Base-by-base conservation (phyloP, 2,329 filamentous ascomycete species). In the Fusarium nanum region DNA sequence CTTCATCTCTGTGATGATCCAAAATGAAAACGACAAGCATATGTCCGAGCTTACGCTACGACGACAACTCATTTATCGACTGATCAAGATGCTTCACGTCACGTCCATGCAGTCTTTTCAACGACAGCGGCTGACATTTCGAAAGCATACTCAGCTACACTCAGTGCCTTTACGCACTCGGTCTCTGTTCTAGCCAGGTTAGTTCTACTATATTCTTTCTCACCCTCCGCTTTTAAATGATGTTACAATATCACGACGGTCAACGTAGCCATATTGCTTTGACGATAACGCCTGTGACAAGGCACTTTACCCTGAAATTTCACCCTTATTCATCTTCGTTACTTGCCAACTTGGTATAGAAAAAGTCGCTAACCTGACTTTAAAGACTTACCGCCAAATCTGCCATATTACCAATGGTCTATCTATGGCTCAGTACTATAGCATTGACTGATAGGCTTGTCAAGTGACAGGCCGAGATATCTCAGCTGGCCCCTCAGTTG, bases 11-110 rank as follows among this genome's bases (percentile, higher is more conserved):
- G 89, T 96, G 93, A 96, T 96, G 93, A 96, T 87, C 81, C 86
- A 88, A 93, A 91, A 88, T 86, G 84, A 86, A 87, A 91, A 89
- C 89, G 93, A 97, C 93, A 97, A 97, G 93, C 93, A 97, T 97
- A 97, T 97, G 93, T 97, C 93, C 87, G 91, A 97, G 93, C 89
- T 86, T 79, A 79, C 84, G 81, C 81, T 67, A 80, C 77, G 81
- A 82, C 75, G 81, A 82, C 70, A 81, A 78, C 68, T 76, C 77
- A 78, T 81, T 79, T 76, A 74, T 72, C 69, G 59, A 63, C 76
- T 78, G 76, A 78, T 75, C 57, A 67, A 75, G 72, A 73, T 67
- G 60, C 54, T 48, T 58, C 47, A 46, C 53, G 64, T 60, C 42
- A 56, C 53, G 57, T 61, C 63, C 56, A 69, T 65, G 56, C 63